These are phyloP conservation scores for Cystobasidiopsis lactophilus DNA, from an alignment of 768 basidiomycete genomes.

Conservation along the genomic window DNA sequence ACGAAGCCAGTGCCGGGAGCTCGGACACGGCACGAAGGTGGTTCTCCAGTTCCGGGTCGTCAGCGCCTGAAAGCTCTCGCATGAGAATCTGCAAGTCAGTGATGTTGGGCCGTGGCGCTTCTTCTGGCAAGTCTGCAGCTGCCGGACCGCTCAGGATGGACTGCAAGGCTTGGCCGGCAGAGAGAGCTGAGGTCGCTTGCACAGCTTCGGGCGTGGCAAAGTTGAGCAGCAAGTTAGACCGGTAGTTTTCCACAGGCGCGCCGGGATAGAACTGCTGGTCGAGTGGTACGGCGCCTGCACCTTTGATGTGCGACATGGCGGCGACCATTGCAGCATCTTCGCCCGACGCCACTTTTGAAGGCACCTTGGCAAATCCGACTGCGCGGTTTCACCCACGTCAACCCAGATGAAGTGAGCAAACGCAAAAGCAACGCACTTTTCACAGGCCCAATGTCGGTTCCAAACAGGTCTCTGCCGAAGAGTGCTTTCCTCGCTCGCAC, in stretches of 20 bases:
- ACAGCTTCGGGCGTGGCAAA: constrained; percentile 7
- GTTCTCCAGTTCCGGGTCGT: constrained; percentile 46
- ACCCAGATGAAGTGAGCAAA: constrained; percentile 23
- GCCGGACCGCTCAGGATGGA: constrained; percentile 19
- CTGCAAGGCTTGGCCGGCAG: constrained; percentile 9
- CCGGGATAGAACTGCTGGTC: constrained; percentile 85
- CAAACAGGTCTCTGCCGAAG: constrained; percentile 85
- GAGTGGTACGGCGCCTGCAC: constrained; percentile 72
- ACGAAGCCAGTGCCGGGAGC: constrained; percentile 77
- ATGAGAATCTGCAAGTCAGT: constrained; percentile 96
- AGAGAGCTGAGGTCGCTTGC: constrained; percentile 1
- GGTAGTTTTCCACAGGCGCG: constrained; percentile 66
- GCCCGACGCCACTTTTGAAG: constrained; percentile 29
- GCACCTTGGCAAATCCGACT: constrained; percentile 30
- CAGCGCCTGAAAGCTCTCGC: constrained; percentile 61
- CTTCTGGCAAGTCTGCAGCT: constrained; percentile 18
- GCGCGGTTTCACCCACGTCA: constrained; percentile 80
- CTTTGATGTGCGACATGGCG: constrained; percentile 65
- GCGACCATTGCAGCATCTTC: constrained; percentile 45
- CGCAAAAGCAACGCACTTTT: constrained; percentile 55
- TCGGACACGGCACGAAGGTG: constrained; percentile 72
- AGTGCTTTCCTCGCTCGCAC: constrained; percentile 84
- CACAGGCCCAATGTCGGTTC: constrained; percentile 87
- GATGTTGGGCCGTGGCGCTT: constrained; percentile 23
- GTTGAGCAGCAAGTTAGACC: constrained; percentile 57